phyloP scores from a whole-genome alignment of 2,329 filamentous ascomycete species.

The Penicillium freii region DNA sequence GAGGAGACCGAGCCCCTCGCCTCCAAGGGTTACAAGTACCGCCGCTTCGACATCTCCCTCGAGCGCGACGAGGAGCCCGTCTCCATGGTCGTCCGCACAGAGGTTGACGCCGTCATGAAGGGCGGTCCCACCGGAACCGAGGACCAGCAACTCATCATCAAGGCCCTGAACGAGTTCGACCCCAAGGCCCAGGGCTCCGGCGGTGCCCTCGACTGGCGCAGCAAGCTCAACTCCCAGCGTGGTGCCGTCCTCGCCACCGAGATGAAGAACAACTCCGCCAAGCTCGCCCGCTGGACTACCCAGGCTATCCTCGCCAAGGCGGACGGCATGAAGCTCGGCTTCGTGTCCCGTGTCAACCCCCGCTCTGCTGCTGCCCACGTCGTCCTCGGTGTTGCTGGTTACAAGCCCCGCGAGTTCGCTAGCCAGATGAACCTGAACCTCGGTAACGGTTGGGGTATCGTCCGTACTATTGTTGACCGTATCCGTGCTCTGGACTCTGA shows the following conservation, averaged over 20 bases:
- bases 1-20: constrained; percentile 93
- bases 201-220: constrained; percentile 93
- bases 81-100: constrained; percentile 88
- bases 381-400: constrained; percentile 90
- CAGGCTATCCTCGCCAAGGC: constrained; percentile 95
- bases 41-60: constrained; percentile 90
- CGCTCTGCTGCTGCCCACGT: constrained; percentile 92
- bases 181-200: constrained; percentile 94
- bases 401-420: constrained; percentile 97
- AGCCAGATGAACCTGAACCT: constrained; percentile 97
- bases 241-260: constrained; percentile 97
- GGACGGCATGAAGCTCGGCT: constrained; percentile 98
- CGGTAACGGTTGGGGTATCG: constrained; percentile 97
- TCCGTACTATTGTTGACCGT: constrained; percentile 95
- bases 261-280: constrained; percentile 99
- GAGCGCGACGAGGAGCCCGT: constrained; percentile 89
- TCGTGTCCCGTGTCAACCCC: constrained; percentile 91
- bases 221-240: constrained; percentile 88
- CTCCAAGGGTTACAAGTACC: constrained; percentile 98
- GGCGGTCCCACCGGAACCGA: constrained; percentile 80
- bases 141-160: constrained; percentile 86
- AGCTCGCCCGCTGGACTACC: constrained; percentile 95
- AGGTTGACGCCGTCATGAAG: constrained; percentile 94
- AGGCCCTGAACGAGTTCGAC: constrained; percentile 98
- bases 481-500: constrained; percentile 43